Base-by-base conservation (phyloP, 805 yeast species). In the Yarrowia keelungensis region DNA sequence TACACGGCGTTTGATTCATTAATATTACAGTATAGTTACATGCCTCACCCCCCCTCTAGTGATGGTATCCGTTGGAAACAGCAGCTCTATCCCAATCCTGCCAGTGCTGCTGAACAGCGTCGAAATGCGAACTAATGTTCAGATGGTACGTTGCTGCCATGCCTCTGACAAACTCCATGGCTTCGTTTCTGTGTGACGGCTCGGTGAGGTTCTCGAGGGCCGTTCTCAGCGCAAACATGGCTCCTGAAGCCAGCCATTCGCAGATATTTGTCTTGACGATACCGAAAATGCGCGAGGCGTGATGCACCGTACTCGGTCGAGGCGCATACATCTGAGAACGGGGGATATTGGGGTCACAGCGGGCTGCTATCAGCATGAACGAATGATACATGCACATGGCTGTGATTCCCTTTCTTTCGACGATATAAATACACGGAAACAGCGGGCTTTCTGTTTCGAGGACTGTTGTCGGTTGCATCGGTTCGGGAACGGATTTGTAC, bases 361-460 rank as follows among this genome's bases (percentile, higher is more conserved):
- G 16, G 5, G 8, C 26, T 3, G 65, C 65, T 11, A 59, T 59
- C 16, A 59, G 10, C 65, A 59, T 59, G 19, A 59, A 59, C 7
- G 65, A 35, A 14, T 59, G 65, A 36, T 59, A 59, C 65, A 59
- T 59, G 51, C 65, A 59, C 65, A 59, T 59, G 5, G 65, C 65
- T 3, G 46, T 59, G 35, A 45, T 35, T 12, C 65, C 65, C 22
- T 59, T 59, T 32, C 42, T 12, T 14, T 59, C 65, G 9, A 59
- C 65, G 35, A 59, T 43, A 51, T 43, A 45, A 2, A 59, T 45
- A 10, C 35, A 16, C 9, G 65, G 65, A 26, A 59, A 59, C 12
- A 59, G 50, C 35, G 14, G 41, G n/a, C 19, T 35, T n/a, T 32
- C 51, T 4, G 65, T 59, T 35, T 59, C 65, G 32, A 59, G n/a